These are phyloP conservation scores for Rhizopus microsporus DNA, from an alignment of 371 early-diverging fungal genomes.

Conservation along the genomic window DNA sequence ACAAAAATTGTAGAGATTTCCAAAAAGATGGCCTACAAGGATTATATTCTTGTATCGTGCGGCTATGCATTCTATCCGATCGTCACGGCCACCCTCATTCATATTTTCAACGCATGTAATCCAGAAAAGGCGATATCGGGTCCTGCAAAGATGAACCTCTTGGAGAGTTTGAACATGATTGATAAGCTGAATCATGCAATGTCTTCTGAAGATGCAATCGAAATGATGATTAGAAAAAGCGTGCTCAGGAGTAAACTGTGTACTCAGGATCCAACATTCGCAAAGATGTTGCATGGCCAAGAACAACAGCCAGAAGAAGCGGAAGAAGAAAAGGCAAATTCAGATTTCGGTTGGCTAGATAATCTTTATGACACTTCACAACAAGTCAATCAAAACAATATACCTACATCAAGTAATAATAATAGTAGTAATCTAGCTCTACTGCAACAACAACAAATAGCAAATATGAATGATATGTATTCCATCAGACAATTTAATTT, in stretches of 20 bases:
- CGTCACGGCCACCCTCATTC: conserved; percentile 26
- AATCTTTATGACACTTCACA: not conserved
- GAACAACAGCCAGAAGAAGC: not conserved
- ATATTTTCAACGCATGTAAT: conserved; percentile 20
- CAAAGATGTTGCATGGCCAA: not conserved
- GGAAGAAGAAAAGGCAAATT: not conserved
- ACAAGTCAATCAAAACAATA: not conserved
- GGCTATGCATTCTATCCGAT: conserved; percentile 36
- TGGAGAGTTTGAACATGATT: conserved; percentile 11
- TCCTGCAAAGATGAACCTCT: conserved; percentile 18
- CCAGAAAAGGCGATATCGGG: conserved; percentile 10
- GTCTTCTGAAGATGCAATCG: not conserved
- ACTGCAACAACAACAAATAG: not conserved
- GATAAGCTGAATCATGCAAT: conserved; percentile 4
- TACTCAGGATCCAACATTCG: not conserved
- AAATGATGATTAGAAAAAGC: not conserved
- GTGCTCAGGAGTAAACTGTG: not conserved
- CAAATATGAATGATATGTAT: conserved; percentile 2
- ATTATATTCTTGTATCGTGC: conserved; percentile 26
- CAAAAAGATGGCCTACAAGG: conserved; percentile 27
- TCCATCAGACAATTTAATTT: conserved; percentile 9
- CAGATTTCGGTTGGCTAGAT: not conserved
- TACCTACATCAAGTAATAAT: not conserved
- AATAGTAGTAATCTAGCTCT: not conserved
- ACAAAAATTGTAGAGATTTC: conserved; percentile 26